Evolutionary conservation across 148 eudicot genomes (phyloP).

Genomic region (Vaccinium macrocarpon): DNA sequence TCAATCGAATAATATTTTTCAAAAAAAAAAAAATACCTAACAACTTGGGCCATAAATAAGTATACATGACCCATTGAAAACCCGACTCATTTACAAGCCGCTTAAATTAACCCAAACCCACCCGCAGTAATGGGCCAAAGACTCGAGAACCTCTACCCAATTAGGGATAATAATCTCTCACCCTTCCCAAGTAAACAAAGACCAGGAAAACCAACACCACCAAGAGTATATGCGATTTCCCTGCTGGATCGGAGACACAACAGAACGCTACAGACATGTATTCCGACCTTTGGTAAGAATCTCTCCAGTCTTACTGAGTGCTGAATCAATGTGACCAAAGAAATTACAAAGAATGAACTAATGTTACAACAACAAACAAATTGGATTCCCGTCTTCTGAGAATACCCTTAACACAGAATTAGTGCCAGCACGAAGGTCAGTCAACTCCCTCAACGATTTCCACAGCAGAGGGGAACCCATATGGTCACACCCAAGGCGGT

Average conservation of each 20-base stretch:
- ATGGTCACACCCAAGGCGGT: too few species aligned
- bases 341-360: slow-evolving; percentile 13
- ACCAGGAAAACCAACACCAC: not conserved
- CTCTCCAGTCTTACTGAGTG: not conserved
- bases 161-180: not conserved
- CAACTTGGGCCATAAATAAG: too few species aligned
- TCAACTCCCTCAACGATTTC: not conserved
- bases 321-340: not conserved
- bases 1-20: too few species aligned
- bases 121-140: not conserved
- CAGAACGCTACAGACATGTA: slow-evolving; percentile 4
- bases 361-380: slow-evolving; percentile 21
- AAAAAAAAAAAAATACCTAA: too few species aligned
- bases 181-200: not conserved
- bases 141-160: not conserved
- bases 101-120: not conserved
- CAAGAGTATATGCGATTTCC: not conserved
- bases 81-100: too few species aligned
- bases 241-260: not conserved
- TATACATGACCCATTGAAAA: too few species aligned
- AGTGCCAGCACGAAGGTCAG: not conserved
- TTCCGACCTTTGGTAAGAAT: not conserved
- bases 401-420: not conserved
- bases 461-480: too few species aligned
- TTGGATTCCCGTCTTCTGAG: not conserved